Conservation (phyloP, 2,329 filamentous ascomycete species). For the Zalaria obscura region DNA sequence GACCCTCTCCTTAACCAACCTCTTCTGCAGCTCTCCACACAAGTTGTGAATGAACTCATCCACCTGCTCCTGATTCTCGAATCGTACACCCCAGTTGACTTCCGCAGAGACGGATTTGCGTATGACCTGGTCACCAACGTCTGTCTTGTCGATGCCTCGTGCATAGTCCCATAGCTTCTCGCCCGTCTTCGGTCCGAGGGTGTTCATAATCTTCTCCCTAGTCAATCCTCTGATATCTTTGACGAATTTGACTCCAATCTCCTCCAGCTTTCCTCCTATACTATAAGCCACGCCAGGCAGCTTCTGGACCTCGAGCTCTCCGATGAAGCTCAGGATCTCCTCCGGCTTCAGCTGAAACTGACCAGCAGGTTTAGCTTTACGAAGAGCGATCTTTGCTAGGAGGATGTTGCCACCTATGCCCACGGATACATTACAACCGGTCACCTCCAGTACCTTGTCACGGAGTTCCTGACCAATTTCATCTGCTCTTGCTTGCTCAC, state of each 20-base stretch:
- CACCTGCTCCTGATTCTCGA: constrained; percentile 80
- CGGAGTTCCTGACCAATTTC: constrained; percentile 55
- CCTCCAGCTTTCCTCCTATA: constrained; percentile 75
- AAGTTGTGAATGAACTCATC: constrained; percentile 82
- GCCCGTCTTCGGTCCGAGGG: constrained; percentile 82
- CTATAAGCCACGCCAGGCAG: constrained; percentile 89
- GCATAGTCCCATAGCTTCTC: constrained; percentile 84
- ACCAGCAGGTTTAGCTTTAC: constrained; percentile 87
- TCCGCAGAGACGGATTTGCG: constrained; percentile 95
- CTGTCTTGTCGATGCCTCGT: constrained; percentile 69
- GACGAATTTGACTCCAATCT: constrained; percentile 68
- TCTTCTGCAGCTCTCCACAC: constrained; percentile 68
- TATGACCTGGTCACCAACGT: constrained; percentile 73
- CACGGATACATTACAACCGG: constrained; percentile 78
- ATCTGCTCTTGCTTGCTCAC: constrained; percentile 68
- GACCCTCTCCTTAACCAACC: constrained; percentile 69
- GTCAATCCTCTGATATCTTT: constrained; percentile 67
- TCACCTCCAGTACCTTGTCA: constrained; percentile 54
- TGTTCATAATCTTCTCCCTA: constrained; percentile 58
- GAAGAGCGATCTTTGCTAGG: constrained; percentile 76
- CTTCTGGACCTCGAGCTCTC: constrained; percentile 61
- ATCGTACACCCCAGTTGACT: constrained; percentile 96
- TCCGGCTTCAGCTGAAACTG: constrained; percentile 81
- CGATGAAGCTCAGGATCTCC: constrained; percentile 62
- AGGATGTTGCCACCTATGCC: constrained; percentile 87